phyloP scores from a whole-genome alignment of 306 rosid species.

The Vicia sativa region DNA sequence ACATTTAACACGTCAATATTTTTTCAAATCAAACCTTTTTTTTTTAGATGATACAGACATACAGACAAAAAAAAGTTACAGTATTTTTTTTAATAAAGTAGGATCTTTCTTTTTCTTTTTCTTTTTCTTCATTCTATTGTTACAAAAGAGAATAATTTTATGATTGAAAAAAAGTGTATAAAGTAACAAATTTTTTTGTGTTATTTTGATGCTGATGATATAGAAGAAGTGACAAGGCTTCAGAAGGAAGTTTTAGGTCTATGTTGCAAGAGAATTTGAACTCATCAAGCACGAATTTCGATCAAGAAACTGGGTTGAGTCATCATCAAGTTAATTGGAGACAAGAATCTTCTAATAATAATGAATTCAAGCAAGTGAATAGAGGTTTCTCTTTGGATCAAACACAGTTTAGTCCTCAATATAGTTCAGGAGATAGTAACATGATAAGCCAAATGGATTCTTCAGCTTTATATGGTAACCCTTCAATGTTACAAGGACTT shows the following conservation, averaged over 20 bases:
- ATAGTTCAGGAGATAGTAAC: conserved; percentile 76
- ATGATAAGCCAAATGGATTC: conserved; percentile 68
- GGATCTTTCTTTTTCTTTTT: conserved; percentile 27
- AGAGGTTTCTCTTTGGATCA: conserved; percentile 84
- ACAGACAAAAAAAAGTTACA: neutral
- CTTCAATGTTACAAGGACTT: conserved; percentile 80
- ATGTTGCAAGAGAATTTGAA: conserved; percentile 77
- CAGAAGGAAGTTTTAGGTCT: conserved; percentile 67
- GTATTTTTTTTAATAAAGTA: conserved; percentile 1
- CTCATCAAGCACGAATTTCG: conserved; percentile 49
- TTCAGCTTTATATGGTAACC: conserved; percentile 52
- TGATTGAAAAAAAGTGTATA: neutral
- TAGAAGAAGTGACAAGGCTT: conserved; percentile 54
- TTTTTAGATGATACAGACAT: neutral
- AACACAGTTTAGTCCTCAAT: conserved; percentile 76
- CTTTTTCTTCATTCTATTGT: conserved; percentile 25
- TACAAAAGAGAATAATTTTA: conserved; percentile 26
- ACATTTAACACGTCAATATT: neutral
- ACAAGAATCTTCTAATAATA: conserved; percentile 46
- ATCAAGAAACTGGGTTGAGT: conserved; percentile 49
- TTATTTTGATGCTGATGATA: neutral
- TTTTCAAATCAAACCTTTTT: neutral
- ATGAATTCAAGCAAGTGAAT: conserved; percentile 45
- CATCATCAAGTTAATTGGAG: conserved; percentile 56
- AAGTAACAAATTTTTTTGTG: conserved; percentile 10